These are phyloP conservation scores for Asterophora lycoperdoides DNA, from an alignment of 768 basidiomycete species.

Conservation along the genomic window DNA sequence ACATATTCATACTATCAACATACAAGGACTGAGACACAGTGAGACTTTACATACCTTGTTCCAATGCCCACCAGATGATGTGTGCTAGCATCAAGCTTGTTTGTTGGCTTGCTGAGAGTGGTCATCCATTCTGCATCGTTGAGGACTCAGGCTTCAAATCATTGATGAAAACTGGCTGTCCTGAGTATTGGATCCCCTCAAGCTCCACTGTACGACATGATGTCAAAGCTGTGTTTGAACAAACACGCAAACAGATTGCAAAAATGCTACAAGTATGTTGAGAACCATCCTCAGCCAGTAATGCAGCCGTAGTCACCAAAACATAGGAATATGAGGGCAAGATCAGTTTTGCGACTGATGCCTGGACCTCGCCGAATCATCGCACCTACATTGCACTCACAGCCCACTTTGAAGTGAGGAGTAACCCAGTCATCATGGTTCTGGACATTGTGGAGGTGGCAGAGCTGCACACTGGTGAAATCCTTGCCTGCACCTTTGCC, in stretches of 20 bases:
- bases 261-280: slow-evolving; percentile 23
- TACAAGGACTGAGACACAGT: slow-evolving; percentile 19
- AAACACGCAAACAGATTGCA: slow-evolving; percentile 17
- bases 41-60: too few species aligned
- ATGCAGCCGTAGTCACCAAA: neutral
- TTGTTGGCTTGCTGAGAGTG: slow-evolving; percentile 6
- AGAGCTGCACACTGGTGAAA: neutral
- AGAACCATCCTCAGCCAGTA: neutral
- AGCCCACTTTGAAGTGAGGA: slow-evolving; percentile 26
- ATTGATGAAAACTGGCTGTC: slow-evolving; percentile 6
- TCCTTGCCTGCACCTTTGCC: neutral
- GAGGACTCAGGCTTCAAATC: slow-evolving; percentile 32
- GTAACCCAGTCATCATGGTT: slow-evolving; percentile 17
- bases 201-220: slow-evolving; percentile 26
- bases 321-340: slow-evolving; percentile 26
- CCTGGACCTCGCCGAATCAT: slow-evolving; percentile 34
- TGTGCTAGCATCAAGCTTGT: slow-evolving; percentile 26
- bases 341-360: slow-evolving; percentile 30
- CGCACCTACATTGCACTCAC: slow-evolving; percentile 23
- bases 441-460: neutral
- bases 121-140: slow-evolving; percentile 29
- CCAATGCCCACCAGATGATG: too few species aligned
- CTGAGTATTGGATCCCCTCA: slow-evolving; percentile 28
- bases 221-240: slow-evolving; percentile 23
- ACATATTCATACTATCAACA: slow-evolving; percentile 24